A percentile compares a stretch with the other conserved stretches of the same genome.
Conservation (phyloP, 345 rosid genomes). For the Populus davidiana region DNA sequence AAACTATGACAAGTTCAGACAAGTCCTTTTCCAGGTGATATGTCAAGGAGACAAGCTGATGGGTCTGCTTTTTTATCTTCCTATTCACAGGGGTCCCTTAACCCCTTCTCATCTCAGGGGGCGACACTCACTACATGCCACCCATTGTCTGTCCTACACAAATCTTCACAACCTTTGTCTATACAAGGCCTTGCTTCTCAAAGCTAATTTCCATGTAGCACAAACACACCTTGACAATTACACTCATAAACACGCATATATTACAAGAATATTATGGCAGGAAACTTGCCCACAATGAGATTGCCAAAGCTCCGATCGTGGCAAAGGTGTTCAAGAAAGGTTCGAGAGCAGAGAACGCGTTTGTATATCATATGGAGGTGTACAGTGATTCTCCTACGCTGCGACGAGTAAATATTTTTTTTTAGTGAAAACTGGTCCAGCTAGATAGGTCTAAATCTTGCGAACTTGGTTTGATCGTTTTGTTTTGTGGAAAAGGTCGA, state of each 20-base stretch:
- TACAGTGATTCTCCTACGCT: slow-evolving; percentile 52
- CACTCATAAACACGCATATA: background rate
- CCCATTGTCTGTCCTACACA: background rate
- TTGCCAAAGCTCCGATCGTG: slow-evolving; percentile 37
- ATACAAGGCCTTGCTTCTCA: background rate
- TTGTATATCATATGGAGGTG: slow-evolving; percentile 79
- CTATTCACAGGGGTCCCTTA: slow-evolving; percentile 21
- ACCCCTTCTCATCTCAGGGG: background rate
- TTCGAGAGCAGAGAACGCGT: slow-evolving; percentile 60
- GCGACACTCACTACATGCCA: slow-evolving; percentile 10
- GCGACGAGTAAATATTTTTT: slow-evolving; percentile 32
- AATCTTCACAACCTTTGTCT: background rate
- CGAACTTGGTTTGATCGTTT: background rate
- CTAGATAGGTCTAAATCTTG: background rate
- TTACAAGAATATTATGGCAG: slow-evolving; percentile 12
- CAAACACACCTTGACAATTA: background rate
- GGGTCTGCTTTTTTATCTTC: slow-evolving; percentile 39
- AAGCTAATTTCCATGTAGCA: background rate
- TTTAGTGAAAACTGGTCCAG: background rate
- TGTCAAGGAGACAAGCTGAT: slow-evolving; percentile 35
- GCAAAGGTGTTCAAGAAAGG: slow-evolving; percentile 49
- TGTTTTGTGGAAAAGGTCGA: background rate
- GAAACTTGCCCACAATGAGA: slow-evolving; percentile 1
- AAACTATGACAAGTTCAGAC: slow-evolving; percentile 15
- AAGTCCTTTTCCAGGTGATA: slow-evolving; percentile 36